A percentile compares a stretch with the other conserved stretches of the same genome.
phyloP scores from a whole-genome alignment of 78 protist genomes.

The Emiliania huxleyi region DNA sequence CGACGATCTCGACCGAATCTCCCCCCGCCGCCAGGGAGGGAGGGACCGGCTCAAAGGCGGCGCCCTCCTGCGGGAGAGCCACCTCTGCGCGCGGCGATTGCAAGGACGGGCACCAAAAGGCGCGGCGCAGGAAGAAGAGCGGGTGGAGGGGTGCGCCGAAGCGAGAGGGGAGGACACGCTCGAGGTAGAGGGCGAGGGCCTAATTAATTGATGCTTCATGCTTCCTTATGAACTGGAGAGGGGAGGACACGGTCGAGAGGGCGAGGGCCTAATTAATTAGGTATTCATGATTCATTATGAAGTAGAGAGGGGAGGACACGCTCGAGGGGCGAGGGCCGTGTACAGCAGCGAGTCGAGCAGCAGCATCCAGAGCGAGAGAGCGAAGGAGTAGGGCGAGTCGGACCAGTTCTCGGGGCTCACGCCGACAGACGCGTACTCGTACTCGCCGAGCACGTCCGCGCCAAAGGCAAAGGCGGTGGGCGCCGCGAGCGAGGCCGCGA shows the following conservation, averaged over 20 bases:
- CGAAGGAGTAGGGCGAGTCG: neutral
- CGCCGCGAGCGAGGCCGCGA: neutral
- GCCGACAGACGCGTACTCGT: slow-evolving; percentile 16
- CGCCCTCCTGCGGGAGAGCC: neutral
- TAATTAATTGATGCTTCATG: no score
- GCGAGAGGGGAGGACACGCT: neutral
- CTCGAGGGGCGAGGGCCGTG: neutral
- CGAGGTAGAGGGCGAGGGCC: neutral
- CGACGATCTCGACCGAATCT: neutral
- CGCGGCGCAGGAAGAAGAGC: neutral
- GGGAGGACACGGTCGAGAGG: no score
- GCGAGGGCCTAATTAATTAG: no score
- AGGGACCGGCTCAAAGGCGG: neutral
- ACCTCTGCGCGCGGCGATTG: neutral
- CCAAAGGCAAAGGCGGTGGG: slow-evolving; percentile 37
- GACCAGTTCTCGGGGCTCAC: neutral
- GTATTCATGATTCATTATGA: no score
- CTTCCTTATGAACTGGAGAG: no score
- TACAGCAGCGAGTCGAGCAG: neutral
- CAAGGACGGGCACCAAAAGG: neutral
- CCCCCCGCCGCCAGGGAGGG: neutral
- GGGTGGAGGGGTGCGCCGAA: neutral
- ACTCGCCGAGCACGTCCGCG: slow-evolving; percentile 10
- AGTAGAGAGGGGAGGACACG: neutral
- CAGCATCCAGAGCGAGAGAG: neutral